Base-by-base conservation (phyloP, 2,329 filamentous ascomycete genomes). In the Curvularia hawaiiensis region DNA sequence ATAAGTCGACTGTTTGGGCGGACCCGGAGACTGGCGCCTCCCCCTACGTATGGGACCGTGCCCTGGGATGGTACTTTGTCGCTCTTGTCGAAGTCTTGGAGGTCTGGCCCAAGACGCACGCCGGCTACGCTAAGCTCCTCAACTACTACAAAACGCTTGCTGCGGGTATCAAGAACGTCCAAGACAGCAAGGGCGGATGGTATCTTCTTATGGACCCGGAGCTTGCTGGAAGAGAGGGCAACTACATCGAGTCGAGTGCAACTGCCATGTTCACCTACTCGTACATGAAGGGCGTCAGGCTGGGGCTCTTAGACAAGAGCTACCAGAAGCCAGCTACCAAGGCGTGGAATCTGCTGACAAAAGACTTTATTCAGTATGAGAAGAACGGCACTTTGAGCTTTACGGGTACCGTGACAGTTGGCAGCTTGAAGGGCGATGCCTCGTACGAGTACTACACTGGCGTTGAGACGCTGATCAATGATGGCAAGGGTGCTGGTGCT, bases 201-300 rank as follows among this genome's bases (percentile, higher is more conserved):
- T 87, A 83, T 81, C 73, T 86, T 50, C 75, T 87, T 43, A 83
- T 87, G 79, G 80, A 79, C 62, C 77, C 80, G 55, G 71, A 78
- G 26, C 80, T 82, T 53, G 78, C 70, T 10, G 71, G 72, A 7
- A 66, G 58, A 39, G 61, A 78, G 45, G 84, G 83, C 2, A 88
- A 88, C 70, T 88, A 84, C 69, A 82, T 88, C 47, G 84, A 88
- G 74, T 83, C 82, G 33, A 85, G 83, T 31, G 85, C 80, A 8
- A 82, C 82, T 2, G 84, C 83, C 3, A 84, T 88, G 71, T 77
- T 77, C 56, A 68, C 72, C 2, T 75, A 75, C 59, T 67, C 65
- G 8, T 74, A 70, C 58, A 59, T 74, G 56, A 77, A 77, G 67
- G 74, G 72, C 14, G 60, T 72, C 12, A 64, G 74, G 44, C 64